A percentile compares a stretch with the other conserved stretches of the same genome.
These are phyloP conservation scores for Neurospora sp. DNA, from an alignment of 495 filamentous ascomycete genomes.

Conservation along the genomic window DNA sequence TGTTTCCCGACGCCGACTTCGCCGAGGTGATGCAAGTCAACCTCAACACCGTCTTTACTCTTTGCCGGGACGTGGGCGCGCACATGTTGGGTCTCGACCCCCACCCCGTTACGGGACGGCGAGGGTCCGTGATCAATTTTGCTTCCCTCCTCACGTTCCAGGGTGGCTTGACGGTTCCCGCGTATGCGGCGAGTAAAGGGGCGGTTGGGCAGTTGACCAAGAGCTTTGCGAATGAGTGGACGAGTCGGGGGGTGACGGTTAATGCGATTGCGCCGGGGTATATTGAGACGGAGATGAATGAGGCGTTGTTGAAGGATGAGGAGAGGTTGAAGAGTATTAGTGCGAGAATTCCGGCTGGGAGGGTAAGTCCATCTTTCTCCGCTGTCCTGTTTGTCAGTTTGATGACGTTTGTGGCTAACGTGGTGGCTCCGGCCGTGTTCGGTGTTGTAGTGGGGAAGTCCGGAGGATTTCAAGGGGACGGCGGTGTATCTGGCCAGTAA, in stretches of 20 bases:
- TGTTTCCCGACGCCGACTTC: conserved; percentile 78
- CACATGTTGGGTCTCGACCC: conserved; percentile 60
- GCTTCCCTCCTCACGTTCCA: conserved; percentile 81
- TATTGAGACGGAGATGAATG: conserved; percentile 89
- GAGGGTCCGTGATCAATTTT: conserved; percentile 78
- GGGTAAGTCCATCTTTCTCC: conserved; percentile 20
- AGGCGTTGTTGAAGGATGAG: conserved; percentile 63
- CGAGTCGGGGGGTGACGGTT: conserved; percentile 55
- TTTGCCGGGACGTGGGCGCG: conserved; percentile 76
- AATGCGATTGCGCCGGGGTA: conserved; percentile 76
- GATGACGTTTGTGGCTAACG: not conserved
- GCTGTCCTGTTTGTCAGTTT: too few relatives aligned
- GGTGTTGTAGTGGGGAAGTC: conserved; percentile 53
- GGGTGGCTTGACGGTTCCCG: conserved; percentile 82
- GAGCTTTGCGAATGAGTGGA: conserved; percentile 81
- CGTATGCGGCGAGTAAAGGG: conserved; percentile 84
- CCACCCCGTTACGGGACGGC: conserved; percentile 42
- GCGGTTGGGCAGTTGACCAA: conserved; percentile 83
- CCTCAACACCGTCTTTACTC: conserved; percentile 69
- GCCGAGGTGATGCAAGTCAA: conserved; percentile 80
- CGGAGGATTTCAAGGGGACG: conserved; percentile 83
- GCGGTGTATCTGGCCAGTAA: conserved; percentile 68
- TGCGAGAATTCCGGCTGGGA: conserved; percentile 71
- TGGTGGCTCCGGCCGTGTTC: not conserved
- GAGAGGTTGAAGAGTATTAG: conserved; percentile 61